These are phyloP conservation scores for Stagonosporopsis cucurbitacearum DNA, from an alignment of 2,329 filamentous ascomycete species.

Conservation along the genomic window DNA sequence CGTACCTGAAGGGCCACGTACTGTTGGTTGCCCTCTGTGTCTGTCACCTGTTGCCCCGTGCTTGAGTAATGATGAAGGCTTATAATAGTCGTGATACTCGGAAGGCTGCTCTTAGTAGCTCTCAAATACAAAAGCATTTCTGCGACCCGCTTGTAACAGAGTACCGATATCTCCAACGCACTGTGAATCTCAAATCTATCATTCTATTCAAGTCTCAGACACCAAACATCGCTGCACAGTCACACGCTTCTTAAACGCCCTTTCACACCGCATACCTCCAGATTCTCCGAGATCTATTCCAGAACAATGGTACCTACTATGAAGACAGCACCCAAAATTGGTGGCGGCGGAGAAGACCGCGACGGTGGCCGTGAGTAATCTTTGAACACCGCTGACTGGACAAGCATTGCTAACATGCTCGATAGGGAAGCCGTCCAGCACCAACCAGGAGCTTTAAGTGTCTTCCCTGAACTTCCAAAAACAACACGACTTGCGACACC, in stretches of 20 bases:
- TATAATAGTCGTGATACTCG: constrained; percentile 22
- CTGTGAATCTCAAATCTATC: constrained; percentile 25
- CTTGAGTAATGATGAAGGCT: constrained; percentile 30
- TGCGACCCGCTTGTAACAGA: constrained; percentile 29
- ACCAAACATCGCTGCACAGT: constrained; percentile 24
- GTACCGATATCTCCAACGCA: constrained; percentile 26
- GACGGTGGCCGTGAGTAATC: constrained; percentile 35
- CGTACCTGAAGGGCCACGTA: constrained; percentile 42
- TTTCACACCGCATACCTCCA: constrained; percentile 12
- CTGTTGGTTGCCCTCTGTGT: constrained; percentile 41
- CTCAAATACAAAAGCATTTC: constrained; percentile 32
- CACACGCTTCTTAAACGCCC: constrained; percentile 24
- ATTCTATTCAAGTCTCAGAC: constrained; percentile 31
- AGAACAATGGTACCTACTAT: constrained; percentile 21
- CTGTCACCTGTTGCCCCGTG: constrained; percentile 38
- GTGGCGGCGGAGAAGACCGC: constrained; percentile 11
- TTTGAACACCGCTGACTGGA: neutral
- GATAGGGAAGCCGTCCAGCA: constrained; percentile 24
- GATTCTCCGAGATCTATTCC: constrained; percentile 10
- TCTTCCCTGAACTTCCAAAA: constrained; percentile 7
- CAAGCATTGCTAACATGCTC: constrained; percentile 11
- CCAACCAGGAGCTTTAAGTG: constrained; percentile 25
- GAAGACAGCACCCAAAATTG: constrained; percentile 23
- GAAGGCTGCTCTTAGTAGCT: constrained; percentile 17
- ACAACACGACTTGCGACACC: constrained; percentile 12